Percentiles rank a stretch among this genome's conserved stretches.
These are phyloP conservation scores for Daedalea quercina DNA, from an alignment of 768 basidiomycete species.

Conservation along the genomic window DNA sequence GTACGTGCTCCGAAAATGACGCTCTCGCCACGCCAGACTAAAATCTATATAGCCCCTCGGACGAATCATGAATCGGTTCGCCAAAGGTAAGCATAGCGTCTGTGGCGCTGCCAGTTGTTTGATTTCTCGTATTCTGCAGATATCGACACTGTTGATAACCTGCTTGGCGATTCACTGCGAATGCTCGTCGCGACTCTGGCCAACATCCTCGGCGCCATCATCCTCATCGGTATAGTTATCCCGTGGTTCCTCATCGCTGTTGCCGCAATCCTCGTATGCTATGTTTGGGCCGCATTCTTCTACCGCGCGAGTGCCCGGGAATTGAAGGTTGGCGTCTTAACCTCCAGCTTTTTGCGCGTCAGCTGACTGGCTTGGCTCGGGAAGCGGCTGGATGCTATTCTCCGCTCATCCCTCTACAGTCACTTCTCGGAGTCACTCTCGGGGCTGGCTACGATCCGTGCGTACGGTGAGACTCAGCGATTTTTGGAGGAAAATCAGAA, in stretches of 20 bases:
- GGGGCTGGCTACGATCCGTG: constrained; percentile 82
- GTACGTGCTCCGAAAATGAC: constrained; percentile 28
- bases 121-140: too few relatives aligned
- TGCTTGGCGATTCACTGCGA: constrained; percentile 64
- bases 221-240: constrained; percentile 69
- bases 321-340: constrained; percentile 44
- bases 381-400: constrained; percentile 57
- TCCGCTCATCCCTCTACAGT: constrained; percentile 82
- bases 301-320: constrained; percentile 85
- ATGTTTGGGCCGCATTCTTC: constrained; percentile 69
- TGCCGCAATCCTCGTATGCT: constrained; percentile 48
- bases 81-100: constrained; percentile 42
- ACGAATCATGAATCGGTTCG: constrained; percentile 86
- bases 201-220: constrained; percentile 65
- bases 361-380: background rate
- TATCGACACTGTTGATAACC: constrained; percentile 76
- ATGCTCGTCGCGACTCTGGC: constrained; percentile 62
- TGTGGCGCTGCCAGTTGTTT: background rate
- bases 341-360: background rate
- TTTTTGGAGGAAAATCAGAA: constrained; percentile 72
- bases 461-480: constrained; percentile 73
- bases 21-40: background rate
- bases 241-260: constrained; percentile 86
- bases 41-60: constrained; percentile 50
- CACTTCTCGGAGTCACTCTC: constrained; percentile 90